These are phyloP conservation scores for Arthroderma sp. DNA, from an alignment of 2,329 filamentous ascomycete species.

Conservation along the genomic window DNA sequence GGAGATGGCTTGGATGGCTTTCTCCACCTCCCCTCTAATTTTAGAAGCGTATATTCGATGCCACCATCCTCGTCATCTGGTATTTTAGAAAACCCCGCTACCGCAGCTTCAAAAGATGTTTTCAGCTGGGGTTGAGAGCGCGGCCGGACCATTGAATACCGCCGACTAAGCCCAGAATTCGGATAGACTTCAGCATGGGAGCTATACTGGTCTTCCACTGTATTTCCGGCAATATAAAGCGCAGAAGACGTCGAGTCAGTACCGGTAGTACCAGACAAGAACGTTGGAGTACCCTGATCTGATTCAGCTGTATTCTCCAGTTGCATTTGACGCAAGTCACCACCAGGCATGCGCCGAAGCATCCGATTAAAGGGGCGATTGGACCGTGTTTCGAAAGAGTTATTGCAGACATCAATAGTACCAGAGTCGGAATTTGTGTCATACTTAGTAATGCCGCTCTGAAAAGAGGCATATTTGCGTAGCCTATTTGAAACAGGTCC, in stretches of 20 bases:
- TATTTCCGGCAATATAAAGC: constrained; percentile 12
- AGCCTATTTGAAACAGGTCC: constrained; percentile 19
- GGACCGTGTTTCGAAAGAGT: background rate
- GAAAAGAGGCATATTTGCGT: constrained; percentile 33
- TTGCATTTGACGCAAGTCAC: constrained; percentile 56
- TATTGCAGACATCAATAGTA: background rate
- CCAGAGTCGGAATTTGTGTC: constrained; percentile 17
- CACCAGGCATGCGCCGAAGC: constrained; percentile 59
- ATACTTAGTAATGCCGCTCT: constrained; percentile 27
- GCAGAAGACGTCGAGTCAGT: constrained; percentile 14
- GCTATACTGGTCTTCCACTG: constrained; percentile 1
- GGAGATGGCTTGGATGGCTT: constrained; percentile 30
- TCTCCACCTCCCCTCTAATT: constrained; percentile 77
- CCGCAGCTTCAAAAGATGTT: constrained; percentile 75
- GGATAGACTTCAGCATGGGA: constrained; percentile 10
- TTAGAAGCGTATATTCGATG: constrained; percentile 81
- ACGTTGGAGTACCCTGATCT: constrained; percentile 38
- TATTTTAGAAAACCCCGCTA: constrained; percentile 73
- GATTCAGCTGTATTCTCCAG: constrained; percentile 39
- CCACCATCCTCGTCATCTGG: constrained; percentile 83
- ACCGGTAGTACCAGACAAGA: constrained; percentile 24
- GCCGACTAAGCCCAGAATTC: constrained; percentile 19
- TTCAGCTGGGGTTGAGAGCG: constrained; percentile 44
- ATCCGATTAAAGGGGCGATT: constrained; percentile 22
- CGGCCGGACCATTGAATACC: constrained; percentile 34